A percentile compares a stretch with the other conserved stretches of the same genome.
Evolutionary conservation across 441 rosid genomes (phyloP).

Genomic region (Theobroma grandiflorum): DNA sequence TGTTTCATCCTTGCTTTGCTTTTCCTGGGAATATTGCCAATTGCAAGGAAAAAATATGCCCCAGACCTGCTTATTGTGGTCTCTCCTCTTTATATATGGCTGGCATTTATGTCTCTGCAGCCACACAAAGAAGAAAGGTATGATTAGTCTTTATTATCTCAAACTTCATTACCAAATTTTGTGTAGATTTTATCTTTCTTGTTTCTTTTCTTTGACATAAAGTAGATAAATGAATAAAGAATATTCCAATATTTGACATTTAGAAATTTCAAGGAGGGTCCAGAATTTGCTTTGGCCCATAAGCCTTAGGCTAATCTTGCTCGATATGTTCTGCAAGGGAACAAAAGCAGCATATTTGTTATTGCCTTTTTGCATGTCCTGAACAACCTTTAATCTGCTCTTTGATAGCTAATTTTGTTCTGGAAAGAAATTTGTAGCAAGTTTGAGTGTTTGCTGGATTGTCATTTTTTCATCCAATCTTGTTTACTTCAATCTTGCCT

Average conservation of each 20-base stretch:
- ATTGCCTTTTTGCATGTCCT: background rate
- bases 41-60: constrained; percentile 75
- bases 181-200: background rate
- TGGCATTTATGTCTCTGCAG: constrained; percentile 91
- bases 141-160: constrained; percentile 16
- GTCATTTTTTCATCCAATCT: background rate
- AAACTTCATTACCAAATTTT: background rate
- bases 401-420: background rate
- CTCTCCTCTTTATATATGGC: constrained; percentile 90
- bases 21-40: constrained; percentile 65
- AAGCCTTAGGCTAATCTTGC: background rate
- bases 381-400: background rate
- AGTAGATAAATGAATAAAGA: background rate
- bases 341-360: background rate
- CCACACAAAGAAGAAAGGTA: constrained; percentile 99
- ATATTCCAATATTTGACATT: background rate
- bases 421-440: background rate
- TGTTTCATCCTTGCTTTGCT: constrained; percentile 83
- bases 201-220: background rate
- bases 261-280: constrained; percentile 13
- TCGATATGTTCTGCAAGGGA: constrained; percentile 1
- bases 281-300: background rate
- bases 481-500: background rate
- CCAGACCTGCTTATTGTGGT: constrained; percentile 75
- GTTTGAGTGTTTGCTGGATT: background rate